Percentiles rank a stretch among this genome's conserved stretches.
Conservation (phyloP, 495 filamentous ascomycete genomes). For the Bathelium albidoporum region DNA sequence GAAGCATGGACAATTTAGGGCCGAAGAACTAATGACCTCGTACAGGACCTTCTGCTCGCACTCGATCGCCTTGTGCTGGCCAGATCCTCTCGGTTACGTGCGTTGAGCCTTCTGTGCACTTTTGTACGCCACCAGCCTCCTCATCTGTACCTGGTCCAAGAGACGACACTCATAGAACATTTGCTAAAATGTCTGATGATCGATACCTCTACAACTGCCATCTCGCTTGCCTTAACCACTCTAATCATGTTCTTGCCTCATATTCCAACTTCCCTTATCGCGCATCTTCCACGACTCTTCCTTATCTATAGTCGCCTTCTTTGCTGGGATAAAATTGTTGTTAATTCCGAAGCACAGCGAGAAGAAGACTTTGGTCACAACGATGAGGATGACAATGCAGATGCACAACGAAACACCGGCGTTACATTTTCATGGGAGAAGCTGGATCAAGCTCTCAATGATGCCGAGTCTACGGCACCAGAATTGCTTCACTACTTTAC, state of each 20-base stretch:
- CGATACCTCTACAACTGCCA: conserved; percentile 58
- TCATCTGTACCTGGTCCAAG: conserved; percentile 56
- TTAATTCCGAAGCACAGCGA: conserved; percentile 21
- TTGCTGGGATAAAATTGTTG: conserved; percentile 54
- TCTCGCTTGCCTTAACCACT: conserved; percentile 54
- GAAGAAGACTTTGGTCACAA: conserved; percentile 13
- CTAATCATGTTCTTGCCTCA: conserved; percentile 68
- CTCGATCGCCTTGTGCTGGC: conserved; percentile 51
- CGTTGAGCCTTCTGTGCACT: conserved; percentile 48
- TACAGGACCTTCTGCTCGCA: conserved; percentile 47
- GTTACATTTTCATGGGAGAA: conserved; percentile 45
- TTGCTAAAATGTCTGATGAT: conserved; percentile 58
- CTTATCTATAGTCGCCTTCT: conserved; percentile 63
- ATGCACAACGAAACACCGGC: conserved; percentile 5
- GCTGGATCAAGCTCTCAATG: conserved; percentile 43
- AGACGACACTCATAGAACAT: conserved; percentile 55
- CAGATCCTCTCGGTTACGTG: conserved; percentile 46
- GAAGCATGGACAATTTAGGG: not conserved
- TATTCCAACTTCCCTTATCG: conserved; percentile 54
- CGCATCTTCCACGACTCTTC: conserved; percentile 56
- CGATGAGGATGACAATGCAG: conserved; percentile 5
- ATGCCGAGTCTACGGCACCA: conserved; percentile 51
- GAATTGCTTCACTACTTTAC: conserved; percentile 69
- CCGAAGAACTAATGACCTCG: not conserved
- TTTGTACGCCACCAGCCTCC: conserved; percentile 60